These are phyloP conservation scores for Lagerstroemia speciosa DNA, from an alignment of 345 rosid genomes.

Conservation along the genomic window DNA sequence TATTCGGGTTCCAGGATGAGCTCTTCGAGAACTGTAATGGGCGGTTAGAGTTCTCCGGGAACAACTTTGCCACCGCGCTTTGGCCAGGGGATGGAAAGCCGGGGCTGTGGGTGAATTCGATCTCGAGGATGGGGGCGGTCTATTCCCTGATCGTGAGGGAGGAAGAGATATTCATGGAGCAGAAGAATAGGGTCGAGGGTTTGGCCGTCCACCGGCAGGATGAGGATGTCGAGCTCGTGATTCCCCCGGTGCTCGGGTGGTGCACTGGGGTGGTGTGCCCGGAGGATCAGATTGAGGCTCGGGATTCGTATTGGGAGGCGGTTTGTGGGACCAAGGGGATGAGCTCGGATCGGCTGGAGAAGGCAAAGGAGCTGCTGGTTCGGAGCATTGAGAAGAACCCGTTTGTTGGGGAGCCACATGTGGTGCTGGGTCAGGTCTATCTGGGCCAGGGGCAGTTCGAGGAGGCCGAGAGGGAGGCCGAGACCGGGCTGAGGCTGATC, in stretches of 20 bases:
- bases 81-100: constrained; percentile 97
- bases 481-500: constrained; percentile 49
- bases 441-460: constrained; percentile 48
- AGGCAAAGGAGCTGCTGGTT: constrained; percentile 40
- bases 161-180: constrained; percentile 57
- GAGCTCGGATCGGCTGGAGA: constrained; percentile 17
- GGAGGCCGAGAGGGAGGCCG: constrained; percentile 59
- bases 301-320: constrained; percentile 73
- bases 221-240: constrained; percentile 63
- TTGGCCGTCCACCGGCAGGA: constrained; percentile 27
- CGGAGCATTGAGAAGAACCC: constrained; percentile 58
- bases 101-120: constrained; percentile 70
- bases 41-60: constrained; percentile 56
- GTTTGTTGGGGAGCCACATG: constrained; percentile 72
- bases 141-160: constrained; percentile 58
- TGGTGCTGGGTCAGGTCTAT: constrained; percentile 61
- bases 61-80: constrained; percentile 32
- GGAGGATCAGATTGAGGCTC: constrained; percentile 47
- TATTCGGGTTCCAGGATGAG: constrained; percentile 65
- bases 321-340: constrained; percentile 35
- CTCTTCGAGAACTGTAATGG: constrained; percentile 57
- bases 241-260: constrained; percentile 60
- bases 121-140: constrained; percentile 77
- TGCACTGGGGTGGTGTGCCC: constrained; percentile 54
- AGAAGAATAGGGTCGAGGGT: constrained; percentile 36